These are phyloP conservation scores for Scheffersomyces insectosa DNA, from an alignment of 1,139 yeast species.

Conservation along the genomic window DNA sequence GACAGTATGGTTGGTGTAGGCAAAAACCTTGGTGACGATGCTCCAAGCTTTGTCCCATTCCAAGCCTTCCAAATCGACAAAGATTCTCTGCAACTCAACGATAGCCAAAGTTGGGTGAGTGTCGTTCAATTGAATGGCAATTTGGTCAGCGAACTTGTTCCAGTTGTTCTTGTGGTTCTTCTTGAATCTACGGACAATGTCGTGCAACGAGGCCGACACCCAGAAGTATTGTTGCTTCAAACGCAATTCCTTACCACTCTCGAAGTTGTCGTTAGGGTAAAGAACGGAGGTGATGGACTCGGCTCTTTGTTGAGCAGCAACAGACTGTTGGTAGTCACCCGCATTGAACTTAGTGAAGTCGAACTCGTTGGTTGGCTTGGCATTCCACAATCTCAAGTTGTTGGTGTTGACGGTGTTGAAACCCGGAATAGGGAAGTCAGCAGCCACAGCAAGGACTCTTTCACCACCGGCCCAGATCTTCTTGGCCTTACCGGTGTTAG, in stretches of 20 bases:
- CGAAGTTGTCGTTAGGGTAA: conserved; percentile 91
- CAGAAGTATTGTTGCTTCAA: conserved; percentile 95
- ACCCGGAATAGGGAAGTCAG: conserved; percentile 93
- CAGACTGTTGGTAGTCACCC: conserved; percentile 89
- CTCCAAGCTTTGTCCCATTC: conserved; percentile 86
- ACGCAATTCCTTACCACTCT: conserved; percentile 87
- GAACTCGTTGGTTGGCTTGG: conserved; percentile 87
- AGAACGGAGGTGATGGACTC: conserved; percentile 90
- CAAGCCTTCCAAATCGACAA: conserved; percentile 80
- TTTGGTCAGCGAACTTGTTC: conserved; percentile 79
- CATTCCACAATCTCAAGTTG: conserved; percentile 88
- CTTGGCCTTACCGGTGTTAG: conserved; percentile 50
- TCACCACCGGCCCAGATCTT: conserved; percentile 86
- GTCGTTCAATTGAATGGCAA: conserved; percentile 92
- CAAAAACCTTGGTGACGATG: conserved; percentile 78
- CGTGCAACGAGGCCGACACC: conserved; percentile 94
- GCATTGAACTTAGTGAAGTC: conserved; percentile 90
- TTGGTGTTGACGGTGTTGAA: conserved; percentile 81
- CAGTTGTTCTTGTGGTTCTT: conserved; percentile 71
- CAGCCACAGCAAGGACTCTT: conserved; percentile 86
- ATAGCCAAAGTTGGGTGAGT: conserved; percentile 94
- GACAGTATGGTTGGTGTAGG: conserved; percentile 94
- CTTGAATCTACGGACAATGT: conserved; percentile 86
- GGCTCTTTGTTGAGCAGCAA: conserved; percentile 80
- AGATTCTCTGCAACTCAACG: conserved; percentile 84